Evolutionary conservation across 768 basidiomycete species (phyloP).

Genomic region (Tephrocybe rancida): DNA sequence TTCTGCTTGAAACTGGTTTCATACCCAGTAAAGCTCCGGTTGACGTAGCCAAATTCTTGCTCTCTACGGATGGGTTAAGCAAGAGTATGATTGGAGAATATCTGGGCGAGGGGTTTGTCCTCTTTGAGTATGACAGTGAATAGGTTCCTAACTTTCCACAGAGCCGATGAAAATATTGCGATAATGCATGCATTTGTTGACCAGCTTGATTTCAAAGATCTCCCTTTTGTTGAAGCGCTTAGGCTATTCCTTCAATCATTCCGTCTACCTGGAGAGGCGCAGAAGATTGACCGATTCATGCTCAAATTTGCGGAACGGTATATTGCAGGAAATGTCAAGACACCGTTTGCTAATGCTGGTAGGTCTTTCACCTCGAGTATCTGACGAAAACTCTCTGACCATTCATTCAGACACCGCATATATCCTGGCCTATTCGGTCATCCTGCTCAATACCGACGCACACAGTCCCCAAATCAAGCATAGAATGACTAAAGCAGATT

Average conservation of each 20-base stretch:
- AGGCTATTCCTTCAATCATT: constrained; percentile 92
- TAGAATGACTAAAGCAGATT: constrained; percentile 91
- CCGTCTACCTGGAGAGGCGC: constrained; percentile 94
- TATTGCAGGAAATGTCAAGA: constrained; percentile 84
- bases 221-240: constrained; percentile 87
- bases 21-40: constrained; percentile 71
- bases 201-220: constrained; percentile 80
- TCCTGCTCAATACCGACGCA: constrained; percentile 96
- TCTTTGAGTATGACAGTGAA: not conserved
- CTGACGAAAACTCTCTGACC: not conserved
- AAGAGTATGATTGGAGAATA: constrained; percentile 99
- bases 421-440: constrained; percentile 92
- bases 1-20: constrained; percentile 86
- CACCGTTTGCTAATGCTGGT: constrained; percentile 94
- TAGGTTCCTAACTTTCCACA: constrained; percentile 30
- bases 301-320: constrained; percentile 98
- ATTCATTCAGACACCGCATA: constrained; percentile 83
- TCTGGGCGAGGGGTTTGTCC: constrained; percentile 89
- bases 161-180: constrained; percentile 87
- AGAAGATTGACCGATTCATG: constrained; percentile 99
- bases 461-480: constrained; percentile 94
- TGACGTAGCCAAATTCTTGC: constrained; percentile 84
- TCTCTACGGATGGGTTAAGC: constrained; percentile 88
- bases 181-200: constrained; percentile 99
- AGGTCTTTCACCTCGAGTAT: constrained; percentile 25